These are phyloP conservation scores for Fusarium luffae DNA, from an alignment of 2,329 filamentous ascomycete species.

Conservation along the genomic window DNA sequence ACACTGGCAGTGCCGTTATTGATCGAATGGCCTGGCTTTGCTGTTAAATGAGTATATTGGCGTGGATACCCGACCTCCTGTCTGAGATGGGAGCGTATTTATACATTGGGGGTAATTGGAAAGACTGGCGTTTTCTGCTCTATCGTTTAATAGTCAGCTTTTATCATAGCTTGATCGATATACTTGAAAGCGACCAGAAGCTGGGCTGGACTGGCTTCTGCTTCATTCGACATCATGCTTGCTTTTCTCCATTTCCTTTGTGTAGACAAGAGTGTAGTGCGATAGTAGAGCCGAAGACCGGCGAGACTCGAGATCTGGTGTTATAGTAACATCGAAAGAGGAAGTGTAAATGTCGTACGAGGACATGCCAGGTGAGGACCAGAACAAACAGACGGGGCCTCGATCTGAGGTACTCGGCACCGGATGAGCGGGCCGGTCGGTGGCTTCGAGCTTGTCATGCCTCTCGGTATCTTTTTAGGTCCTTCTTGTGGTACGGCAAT, in stretches of 20 bases:
- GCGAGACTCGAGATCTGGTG: not conserved
- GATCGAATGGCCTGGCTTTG: slow-evolving; percentile 19
- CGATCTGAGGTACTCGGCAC: not conserved
- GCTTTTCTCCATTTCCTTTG: not conserved
- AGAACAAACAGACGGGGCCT: not conserved
- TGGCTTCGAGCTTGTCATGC: slow-evolving; percentile 2
- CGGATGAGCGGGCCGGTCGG: slow-evolving; percentile 18
- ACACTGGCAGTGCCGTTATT: slow-evolving; percentile 22
- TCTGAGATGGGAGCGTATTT: slow-evolving; percentile 25
- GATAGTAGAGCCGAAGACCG: not conserved
- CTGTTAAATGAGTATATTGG: slow-evolving; percentile 38
- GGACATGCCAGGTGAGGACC: slow-evolving; percentile 5
- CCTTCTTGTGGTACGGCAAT: slow-evolving; percentile 6
- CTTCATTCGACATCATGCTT: slow-evolving; percentile 3
- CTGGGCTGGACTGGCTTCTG: slow-evolving; percentile 25
- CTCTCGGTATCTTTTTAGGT: slow-evolving; percentile 2
- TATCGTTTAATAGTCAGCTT: slow-evolving; percentile 13
- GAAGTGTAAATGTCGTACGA: slow-evolving; percentile 35
- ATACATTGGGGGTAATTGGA: slow-evolving; percentile 6
- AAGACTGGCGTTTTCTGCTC: slow-evolving; percentile 35
- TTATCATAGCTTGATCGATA: slow-evolving; percentile 4
- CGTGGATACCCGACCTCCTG: slow-evolving; percentile 35
- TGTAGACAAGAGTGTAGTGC: not conserved
- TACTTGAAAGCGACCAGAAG: slow-evolving; percentile 17
- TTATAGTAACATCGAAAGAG: slow-evolving; percentile 24